These are phyloP conservation scores for Corchorus olitorius DNA, from an alignment of 345 rosid species.

Conservation along the genomic window DNA sequence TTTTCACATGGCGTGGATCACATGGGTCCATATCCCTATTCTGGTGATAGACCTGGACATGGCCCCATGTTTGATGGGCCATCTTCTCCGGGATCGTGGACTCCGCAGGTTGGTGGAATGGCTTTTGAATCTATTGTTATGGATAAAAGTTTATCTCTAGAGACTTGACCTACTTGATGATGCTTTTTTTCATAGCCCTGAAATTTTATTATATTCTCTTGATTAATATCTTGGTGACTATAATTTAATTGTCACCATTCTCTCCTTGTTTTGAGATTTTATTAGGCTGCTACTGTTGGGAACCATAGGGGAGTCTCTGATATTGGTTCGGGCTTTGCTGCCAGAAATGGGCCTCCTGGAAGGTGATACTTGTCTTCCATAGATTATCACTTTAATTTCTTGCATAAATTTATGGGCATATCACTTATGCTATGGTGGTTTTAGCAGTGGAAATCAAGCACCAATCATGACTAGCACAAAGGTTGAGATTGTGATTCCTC, in stretches of 20 bases:
- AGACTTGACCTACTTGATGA: neutral
- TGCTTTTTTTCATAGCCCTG: neutral
- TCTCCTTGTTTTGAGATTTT: conserved; percentile 17
- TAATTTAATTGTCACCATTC: neutral
- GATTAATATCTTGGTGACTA: neutral
- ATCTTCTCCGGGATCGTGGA: conserved; percentile 78
- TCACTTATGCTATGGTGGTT: neutral
- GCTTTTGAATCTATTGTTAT: neutral
- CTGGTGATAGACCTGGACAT: conserved; percentile 60
- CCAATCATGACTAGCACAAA: conserved; percentile 35
- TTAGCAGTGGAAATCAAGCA: conserved; percentile 52
- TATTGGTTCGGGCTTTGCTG: conserved; percentile 45
- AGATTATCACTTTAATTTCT: conserved; percentile 2
- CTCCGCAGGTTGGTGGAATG: conserved; percentile 52
- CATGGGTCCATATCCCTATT: conserved; percentile 36
- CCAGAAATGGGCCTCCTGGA: conserved; percentile 55
- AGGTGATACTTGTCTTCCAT: conserved; percentile 39
- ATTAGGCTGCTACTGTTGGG: conserved; percentile 48
- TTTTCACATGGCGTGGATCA: conserved; percentile 51
- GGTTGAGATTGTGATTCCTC: conserved; percentile 72
- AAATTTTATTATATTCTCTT: neutral
- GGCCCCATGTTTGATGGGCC: conserved; percentile 69
- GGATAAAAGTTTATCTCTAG: neutral
- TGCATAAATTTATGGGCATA: neutral
- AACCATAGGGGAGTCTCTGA: conserved; percentile 61